These are phyloP conservation scores for Fusarium sp. DNA, from an alignment of 2,329 filamentous ascomycete species.

Conservation along the genomic window DNA sequence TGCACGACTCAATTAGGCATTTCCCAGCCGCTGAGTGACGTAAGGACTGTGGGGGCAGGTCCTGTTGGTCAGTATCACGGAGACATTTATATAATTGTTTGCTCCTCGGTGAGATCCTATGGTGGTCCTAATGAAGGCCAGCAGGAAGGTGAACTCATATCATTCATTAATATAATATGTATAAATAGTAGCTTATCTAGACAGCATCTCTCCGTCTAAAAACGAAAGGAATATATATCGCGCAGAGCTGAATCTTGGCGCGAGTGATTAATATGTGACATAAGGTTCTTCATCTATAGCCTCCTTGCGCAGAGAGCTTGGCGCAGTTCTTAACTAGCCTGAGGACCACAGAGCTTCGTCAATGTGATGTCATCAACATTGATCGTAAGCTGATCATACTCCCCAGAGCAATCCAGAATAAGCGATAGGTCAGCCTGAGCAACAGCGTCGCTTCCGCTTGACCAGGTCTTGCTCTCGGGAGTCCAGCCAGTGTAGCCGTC, in stretches of 20 bases:
- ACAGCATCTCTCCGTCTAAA: neutral
- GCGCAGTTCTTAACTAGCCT: neutral
- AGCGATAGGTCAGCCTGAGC: neutral
- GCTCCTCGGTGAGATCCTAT: fast-evolving
- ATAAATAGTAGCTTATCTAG: neutral
- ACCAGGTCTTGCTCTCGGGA: neutral
- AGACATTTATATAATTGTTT: neutral
- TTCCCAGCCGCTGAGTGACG: fast-evolving
- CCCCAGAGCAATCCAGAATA: fast-evolving
- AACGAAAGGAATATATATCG: neutral
- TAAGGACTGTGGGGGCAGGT: neutral
- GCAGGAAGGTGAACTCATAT: neutral
- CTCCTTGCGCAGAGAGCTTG: fast-evolving
- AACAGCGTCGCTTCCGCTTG: neutral
- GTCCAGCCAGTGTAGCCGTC: fast-evolving
- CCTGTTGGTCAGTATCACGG: fast-evolving
- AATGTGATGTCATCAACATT: neutral
- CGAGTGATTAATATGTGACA: too few species aligned
- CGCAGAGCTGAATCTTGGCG: fast-evolving
- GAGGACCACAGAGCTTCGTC: neutral
- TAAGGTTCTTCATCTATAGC: fast-evolving
- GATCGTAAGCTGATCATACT: neutral
- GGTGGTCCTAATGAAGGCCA: fast-evolving
- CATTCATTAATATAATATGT: neutral
- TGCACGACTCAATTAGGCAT: neutral